Percentiles rank a stretch among this genome's conserved stretches.
Conservation (phyloP, 2,329 filamentous ascomycete species). For the Teratosphaeriaceae sp. region DNA sequence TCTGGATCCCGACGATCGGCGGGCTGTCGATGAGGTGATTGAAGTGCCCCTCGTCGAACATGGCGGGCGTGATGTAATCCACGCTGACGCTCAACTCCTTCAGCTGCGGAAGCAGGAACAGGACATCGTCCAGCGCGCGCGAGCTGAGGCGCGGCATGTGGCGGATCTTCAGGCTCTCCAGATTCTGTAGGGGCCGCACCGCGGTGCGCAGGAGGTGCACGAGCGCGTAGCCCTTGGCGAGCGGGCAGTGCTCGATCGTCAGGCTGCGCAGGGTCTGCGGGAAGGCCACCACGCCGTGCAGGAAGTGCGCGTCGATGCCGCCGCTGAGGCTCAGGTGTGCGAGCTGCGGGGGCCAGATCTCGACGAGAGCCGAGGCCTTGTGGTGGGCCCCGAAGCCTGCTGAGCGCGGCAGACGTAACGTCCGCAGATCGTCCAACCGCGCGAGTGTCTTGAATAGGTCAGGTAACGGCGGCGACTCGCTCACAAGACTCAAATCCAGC, state of each 20-base stretch:
- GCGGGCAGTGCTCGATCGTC: constrained; percentile 38
- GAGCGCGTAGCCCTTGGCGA: constrained; percentile 31
- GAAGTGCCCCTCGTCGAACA: constrained; percentile 30
- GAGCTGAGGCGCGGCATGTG: constrained; percentile 35
- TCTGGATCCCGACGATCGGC: no score
- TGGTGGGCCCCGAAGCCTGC: constrained; percentile 20
- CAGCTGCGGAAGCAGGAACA: constrained; percentile 35
- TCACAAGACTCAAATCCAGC: constrained; percentile 49
- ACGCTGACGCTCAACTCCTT: constrained; percentile 36
- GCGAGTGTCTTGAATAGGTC: constrained; percentile 45
- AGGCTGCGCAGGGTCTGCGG: constrained; percentile 31
- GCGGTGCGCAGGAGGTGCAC: constrained; percentile 31
- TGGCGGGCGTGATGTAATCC: constrained; percentile 39
- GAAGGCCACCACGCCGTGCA: constrained; percentile 29
- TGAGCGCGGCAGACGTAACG: constrained; percentile 35
- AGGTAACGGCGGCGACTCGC: constrained; percentile 43
- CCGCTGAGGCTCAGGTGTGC: constrained; percentile 38
- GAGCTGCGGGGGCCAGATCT: constrained; percentile 42
- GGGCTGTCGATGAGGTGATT: constrained; percentile 7
- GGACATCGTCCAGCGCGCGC: constrained; percentile 34
- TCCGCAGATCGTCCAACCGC: constrained; percentile 38
- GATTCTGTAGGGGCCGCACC: constrained; percentile 19
- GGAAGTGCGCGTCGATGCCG: constrained; percentile 37
- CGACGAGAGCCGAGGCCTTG: constrained; percentile 8
- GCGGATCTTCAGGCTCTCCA: constrained; percentile 34